phyloP scores from a whole-genome alignment of 129 eudicot genomes.

The Apium graveolens region DNA sequence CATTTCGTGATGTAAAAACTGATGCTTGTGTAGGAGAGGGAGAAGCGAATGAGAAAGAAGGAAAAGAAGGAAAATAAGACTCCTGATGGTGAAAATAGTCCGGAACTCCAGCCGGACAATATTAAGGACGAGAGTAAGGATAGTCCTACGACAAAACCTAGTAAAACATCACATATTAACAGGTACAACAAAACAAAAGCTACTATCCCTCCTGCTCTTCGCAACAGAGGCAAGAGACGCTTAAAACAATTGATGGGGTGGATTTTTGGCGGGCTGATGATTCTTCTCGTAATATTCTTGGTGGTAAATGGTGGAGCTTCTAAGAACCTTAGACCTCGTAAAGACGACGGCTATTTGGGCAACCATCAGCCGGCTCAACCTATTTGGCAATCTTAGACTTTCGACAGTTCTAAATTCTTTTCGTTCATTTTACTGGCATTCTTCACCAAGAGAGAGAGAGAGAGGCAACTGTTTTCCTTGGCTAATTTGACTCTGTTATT shows the following conservation, averaged over 20 bases:
- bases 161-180: slow-evolving; percentile 22
- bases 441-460: neutral
- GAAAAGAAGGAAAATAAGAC: slow-evolving; percentile 79
- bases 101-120: slow-evolving; percentile 21
- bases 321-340: slow-evolving; percentile 25
- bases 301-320: slow-evolving; percentile 16
- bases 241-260: slow-evolving; percentile 43
- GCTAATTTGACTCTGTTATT: neutral
- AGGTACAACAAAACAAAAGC: slow-evolving; percentile 63
- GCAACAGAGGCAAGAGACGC: slow-evolving; percentile 53
- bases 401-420: neutral
- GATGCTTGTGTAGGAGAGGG: slow-evolving; percentile 55
- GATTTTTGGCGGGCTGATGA: slow-evolving; percentile 11
- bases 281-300: slow-evolving; percentile 27
- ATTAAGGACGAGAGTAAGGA: slow-evolving; percentile 25
- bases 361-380: neutral
- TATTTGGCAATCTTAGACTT: neutral
- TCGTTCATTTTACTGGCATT: neutral
- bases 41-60: slow-evolving; percentile 82
- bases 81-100: slow-evolving; percentile 26
- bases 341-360: neutral
- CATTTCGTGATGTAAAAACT: neutral
- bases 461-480: neutral
- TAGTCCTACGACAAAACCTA: slow-evolving; percentile 19
- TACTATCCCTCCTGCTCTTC: slow-evolving; percentile 63